Evolutionary conservation across 2,329 filamentous ascomycete genomes (phyloP).

Genomic region (Pseudogymnoascus sp.): DNA sequence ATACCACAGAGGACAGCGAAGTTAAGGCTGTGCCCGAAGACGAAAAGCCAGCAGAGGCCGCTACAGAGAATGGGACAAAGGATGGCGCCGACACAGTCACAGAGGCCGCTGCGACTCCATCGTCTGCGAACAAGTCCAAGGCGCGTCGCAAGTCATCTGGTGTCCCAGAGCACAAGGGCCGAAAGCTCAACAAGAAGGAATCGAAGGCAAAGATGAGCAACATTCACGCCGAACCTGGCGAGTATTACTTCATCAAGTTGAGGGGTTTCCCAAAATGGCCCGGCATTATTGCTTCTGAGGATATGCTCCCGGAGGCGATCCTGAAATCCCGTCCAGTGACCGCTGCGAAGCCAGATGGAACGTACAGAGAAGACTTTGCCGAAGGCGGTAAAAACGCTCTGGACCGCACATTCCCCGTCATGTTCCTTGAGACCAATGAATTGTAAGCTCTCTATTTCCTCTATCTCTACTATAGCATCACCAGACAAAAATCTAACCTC

Average conservation of each 20-base stretch:
- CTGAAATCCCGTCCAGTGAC: conserved; percentile 75
- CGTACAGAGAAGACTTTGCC: conserved; percentile 77
- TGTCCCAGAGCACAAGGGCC: conserved; percentile 60
- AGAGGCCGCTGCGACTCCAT: conserved; percentile 30
- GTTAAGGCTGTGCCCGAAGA: conserved; percentile 14
- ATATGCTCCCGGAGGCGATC: conserved; percentile 78
- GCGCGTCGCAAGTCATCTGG: conserved; percentile 63
- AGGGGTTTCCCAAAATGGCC: conserved; percentile 96
- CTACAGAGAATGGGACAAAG: conserved; percentile 30
- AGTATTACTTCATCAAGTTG: conserved; percentile 86
- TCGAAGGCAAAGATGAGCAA: conserved; percentile 64
- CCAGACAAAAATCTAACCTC: conserved; percentile 14
- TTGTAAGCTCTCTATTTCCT: conserved; percentile 58
- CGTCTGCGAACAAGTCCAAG: conserved; percentile 41
- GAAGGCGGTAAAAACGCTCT: conserved; percentile 80
- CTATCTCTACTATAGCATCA: conserved; percentile 22
- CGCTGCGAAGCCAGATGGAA: conserved; percentile 72
- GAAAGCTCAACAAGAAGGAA: conserved; percentile 80
- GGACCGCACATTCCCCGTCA: conserved; percentile 85
- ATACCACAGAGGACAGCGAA: conserved; percentile 15
- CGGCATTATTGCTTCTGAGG: conserved; percentile 85
- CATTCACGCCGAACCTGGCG: conserved; percentile 77
- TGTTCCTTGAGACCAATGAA: conserved; percentile 93
- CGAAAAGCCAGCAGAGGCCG: conserved; percentile 24
- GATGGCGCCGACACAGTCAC: conserved; percentile 26